Conservation (phyloP, 352 stramenopile genomes). For the Thraustotheca clavata region DNA sequence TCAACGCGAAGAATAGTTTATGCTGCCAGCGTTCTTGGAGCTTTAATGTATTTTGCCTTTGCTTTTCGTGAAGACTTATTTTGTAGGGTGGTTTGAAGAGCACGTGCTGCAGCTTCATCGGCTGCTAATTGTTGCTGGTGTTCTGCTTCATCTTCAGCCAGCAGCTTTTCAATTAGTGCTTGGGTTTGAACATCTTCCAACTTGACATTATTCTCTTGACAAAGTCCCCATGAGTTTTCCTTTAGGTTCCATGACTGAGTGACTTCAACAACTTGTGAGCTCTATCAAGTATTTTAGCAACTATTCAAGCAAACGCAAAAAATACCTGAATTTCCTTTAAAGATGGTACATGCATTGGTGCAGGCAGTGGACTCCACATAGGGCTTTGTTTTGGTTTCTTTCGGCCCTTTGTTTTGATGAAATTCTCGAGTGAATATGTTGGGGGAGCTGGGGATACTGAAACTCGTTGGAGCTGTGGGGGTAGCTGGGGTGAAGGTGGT, state of each 20-base stretch:
- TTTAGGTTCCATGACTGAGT: slow-evolving; percentile 17
- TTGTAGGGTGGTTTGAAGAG: not conserved
- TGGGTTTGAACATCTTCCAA: slow-evolving; percentile 11
- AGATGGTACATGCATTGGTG: not conserved
- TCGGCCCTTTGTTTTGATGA: slow-evolving; percentile 8
- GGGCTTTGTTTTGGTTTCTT: not conserved
- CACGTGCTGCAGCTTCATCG: not conserved
- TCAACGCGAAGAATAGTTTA: too few relatives aligned
- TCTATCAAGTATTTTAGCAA: not conserved
- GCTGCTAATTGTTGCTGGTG: too few relatives aligned
- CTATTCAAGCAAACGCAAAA: not conserved
- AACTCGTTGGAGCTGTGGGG: not conserved
- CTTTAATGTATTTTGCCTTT: not conserved
- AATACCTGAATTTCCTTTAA: slow-evolving; percentile 9
- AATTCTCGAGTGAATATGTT: not conserved
- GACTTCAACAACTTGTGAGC: slow-evolving; percentile 4
- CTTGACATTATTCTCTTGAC: slow-evolving; percentile 17
- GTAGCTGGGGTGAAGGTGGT: not conserved
- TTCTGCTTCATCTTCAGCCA: not conserved
- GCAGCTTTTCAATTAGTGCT: slow-evolving; percentile 14
- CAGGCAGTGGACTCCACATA: not conserved
- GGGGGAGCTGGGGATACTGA: not conserved
- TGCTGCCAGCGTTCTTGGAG: not conserved
- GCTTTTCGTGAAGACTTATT: not conserved
- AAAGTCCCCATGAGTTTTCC: slow-evolving; percentile 17